Evolutionary conservation across 129 eudicot genomes (phyloP).

Genomic region (Pulicaria dysenterica): DNA sequence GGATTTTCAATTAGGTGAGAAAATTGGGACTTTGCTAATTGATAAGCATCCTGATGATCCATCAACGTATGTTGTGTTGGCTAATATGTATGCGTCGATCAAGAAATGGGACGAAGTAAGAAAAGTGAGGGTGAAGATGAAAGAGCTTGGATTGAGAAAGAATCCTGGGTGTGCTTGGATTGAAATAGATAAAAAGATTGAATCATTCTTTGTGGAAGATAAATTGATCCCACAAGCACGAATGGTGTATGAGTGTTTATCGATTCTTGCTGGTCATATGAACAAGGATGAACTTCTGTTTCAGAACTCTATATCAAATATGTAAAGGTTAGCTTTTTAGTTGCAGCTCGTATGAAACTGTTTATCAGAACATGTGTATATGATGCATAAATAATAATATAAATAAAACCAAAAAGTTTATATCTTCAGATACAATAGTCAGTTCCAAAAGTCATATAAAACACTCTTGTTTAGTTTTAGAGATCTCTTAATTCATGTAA

Average conservation of each 20-base stretch:
- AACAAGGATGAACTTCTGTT: constrained; percentile 2
- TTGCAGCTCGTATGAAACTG: no score
- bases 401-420: background rate
- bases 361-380: no score
- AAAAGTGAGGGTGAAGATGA: constrained; percentile 1
- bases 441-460: background rate
- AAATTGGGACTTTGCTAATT: background rate
- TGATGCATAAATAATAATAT: no score
- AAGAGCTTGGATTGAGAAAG: constrained; percentile 3
- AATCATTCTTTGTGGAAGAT: background rate
- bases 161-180: background rate
- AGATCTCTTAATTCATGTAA: background rate
- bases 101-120: background rate
- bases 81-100: background rate
- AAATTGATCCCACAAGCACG: background rate
- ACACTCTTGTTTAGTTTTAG: background rate
- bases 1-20: background rate
- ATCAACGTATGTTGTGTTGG: background rate
- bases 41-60: background rate
- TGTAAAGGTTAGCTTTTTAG: background rate
- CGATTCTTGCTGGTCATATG: background rate
- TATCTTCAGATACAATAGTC: background rate
- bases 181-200: no score
- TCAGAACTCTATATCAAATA: background rate
- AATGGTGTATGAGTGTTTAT: background rate